Conservation (phyloP, 2,329 filamentous ascomycete genomes). For the Tolypocladium cylindrosporum region DNA sequence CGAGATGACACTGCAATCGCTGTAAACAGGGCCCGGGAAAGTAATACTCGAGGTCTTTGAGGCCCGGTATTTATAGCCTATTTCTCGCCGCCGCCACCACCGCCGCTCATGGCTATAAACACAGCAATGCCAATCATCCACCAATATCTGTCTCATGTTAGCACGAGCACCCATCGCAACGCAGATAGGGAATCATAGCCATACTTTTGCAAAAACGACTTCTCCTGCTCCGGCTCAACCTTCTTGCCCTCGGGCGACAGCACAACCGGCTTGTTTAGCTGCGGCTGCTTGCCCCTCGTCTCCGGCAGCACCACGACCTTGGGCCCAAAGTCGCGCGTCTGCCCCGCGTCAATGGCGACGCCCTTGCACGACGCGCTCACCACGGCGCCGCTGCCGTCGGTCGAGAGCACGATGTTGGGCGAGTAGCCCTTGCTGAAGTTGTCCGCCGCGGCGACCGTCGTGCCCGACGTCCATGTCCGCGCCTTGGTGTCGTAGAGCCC, state of each 20-base stretch:
- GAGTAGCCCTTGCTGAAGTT: conserved; percentile 54
- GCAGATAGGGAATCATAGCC: conserved; percentile 8
- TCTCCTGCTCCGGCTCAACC: conserved; percentile 45
- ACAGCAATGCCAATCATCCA: conserved; percentile 48
- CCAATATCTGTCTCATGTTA: conserved; percentile 49
- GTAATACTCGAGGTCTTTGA: not conserved
- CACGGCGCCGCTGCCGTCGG: conserved; percentile 34
- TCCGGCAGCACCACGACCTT: conserved; percentile 41
- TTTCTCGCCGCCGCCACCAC: conserved; percentile 39
- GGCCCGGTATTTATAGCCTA: conserved; percentile 19
- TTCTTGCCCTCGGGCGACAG: conserved; percentile 50
- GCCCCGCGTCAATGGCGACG: conserved; percentile 51
- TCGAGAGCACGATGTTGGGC: conserved; percentile 43
- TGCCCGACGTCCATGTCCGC: conserved; percentile 40
- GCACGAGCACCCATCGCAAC: conserved; percentile 9
- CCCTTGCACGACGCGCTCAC: conserved; percentile 44
- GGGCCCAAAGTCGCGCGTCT: conserved; percentile 56
- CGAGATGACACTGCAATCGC: not conserved
- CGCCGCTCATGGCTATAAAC: conserved; percentile 42
- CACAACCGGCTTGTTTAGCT: conserved; percentile 54
- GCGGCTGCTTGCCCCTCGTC: conserved; percentile 41
- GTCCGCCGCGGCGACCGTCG: conserved; percentile 42
- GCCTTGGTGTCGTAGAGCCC: conserved; percentile 43
- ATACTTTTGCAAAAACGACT: conserved; percentile 58
- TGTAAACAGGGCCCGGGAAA: not conserved